Percentiles rank a stretch among this genome's conserved stretches.
phyloP scores from a whole-genome alignment of 345 rosid genomes.

The Corymbia maculata region DNA sequence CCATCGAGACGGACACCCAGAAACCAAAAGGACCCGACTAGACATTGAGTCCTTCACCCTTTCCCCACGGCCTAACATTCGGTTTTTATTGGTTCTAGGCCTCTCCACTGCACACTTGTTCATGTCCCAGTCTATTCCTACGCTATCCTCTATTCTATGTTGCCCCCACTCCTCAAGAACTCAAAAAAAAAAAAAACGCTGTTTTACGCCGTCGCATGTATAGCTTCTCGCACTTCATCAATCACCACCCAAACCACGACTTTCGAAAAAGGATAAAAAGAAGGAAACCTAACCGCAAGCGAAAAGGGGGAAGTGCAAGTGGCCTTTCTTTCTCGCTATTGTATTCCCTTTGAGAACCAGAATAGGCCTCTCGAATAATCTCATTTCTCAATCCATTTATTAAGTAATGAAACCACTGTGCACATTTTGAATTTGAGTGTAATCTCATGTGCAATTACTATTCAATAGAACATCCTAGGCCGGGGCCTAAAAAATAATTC shows the following conservation, averaged over 20 bases:
- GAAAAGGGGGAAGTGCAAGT: background rate
- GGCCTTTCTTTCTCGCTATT: background rate
- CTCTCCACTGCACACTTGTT: background rate
- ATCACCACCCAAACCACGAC: background rate
- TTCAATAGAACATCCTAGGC: background rate
- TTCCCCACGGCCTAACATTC: background rate
- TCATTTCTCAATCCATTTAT: background rate
- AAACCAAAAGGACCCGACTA: background rate
- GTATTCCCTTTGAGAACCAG: background rate
- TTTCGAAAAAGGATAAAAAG: background rate
- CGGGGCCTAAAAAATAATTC: background rate
- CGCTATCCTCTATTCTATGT: background rate
- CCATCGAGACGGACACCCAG: conserved; percentile 34
- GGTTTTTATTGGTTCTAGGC: background rate
- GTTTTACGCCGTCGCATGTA: background rate
- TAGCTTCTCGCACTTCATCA: background rate
- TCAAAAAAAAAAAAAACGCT: background rate
- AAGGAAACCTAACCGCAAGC: background rate
- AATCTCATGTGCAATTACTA: background rate
- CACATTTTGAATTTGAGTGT: too few species aligned
- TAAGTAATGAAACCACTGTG: background rate
- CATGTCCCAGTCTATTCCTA: background rate
- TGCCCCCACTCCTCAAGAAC: background rate
- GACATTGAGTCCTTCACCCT: background rate
- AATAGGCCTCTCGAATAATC: background rate